Percentiles rank a stretch among this genome's conserved stretches.
Conservation (phyloP, 345 rosid genomes). For the Eucalyptus polyanthemos region DNA sequence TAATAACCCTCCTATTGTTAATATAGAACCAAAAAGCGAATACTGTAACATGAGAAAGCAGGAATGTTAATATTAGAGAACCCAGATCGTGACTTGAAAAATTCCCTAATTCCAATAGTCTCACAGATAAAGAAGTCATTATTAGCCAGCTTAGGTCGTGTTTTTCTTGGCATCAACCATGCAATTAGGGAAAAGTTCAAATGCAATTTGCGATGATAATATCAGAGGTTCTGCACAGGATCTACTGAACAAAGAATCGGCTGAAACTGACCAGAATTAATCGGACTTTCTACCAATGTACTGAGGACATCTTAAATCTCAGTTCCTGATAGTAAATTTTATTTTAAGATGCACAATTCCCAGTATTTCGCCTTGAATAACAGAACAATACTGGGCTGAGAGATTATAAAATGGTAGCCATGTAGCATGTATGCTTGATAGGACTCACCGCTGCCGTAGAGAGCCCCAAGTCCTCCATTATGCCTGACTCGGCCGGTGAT, state of each 20-base stretch:
- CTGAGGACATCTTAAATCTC: background rate
- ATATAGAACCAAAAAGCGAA: conserved; percentile 19
- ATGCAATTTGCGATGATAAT: background rate
- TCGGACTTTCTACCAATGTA: background rate
- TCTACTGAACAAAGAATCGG: background rate
- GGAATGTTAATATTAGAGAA: background rate
- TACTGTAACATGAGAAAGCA: conserved; percentile 2
- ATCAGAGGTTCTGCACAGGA: background rate
- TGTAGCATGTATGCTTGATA: background rate
- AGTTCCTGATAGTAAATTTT: background rate
- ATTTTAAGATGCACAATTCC: background rate
- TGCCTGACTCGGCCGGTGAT: conserved; percentile 50
- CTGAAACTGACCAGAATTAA: background rate
- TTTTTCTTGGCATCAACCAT: background rate
- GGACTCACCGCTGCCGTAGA: conserved; percentile 41
- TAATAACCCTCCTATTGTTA: conserved; percentile 17
- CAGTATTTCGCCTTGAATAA: background rate
- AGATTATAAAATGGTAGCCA: background rate
- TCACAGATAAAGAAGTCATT: background rate
- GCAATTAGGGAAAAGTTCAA: background rate
- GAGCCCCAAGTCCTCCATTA: conserved; percentile 49
- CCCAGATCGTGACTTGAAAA: background rate
- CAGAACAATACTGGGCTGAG: background rate
- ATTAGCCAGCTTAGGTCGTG: background rate
- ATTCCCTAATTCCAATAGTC: background rate